Evolutionary conservation across 2,329 filamentous ascomycete genomes (phyloP).

Genomic region (Ophiocordyceps camponoti-leonardi): DNA sequence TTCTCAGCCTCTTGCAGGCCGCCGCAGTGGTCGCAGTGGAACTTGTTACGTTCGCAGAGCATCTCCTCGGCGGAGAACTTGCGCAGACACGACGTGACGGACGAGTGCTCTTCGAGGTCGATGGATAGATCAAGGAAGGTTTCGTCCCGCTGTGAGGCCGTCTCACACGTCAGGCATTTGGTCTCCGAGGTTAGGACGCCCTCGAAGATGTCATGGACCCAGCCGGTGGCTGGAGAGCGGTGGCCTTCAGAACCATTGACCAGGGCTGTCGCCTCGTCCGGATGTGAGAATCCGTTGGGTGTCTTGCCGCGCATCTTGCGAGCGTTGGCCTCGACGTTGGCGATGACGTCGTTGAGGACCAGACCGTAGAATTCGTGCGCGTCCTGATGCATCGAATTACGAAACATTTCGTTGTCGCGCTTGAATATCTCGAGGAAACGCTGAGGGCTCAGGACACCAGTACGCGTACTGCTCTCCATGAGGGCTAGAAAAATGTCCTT

Average conservation of each 20-base stretch:
- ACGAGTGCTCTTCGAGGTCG: slow-evolving; percentile 86
- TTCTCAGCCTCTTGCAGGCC: slow-evolving; percentile 96
- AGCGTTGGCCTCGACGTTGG: slow-evolving; percentile 81
- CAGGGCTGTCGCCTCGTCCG: slow-evolving; percentile 24
- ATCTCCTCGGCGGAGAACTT: slow-evolving; percentile 98
- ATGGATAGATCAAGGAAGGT: slow-evolving; percentile 93
- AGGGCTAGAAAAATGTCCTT: slow-evolving; percentile 94
- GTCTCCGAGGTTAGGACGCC: slow-evolving; percentile 91
- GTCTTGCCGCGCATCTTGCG: slow-evolving; percentile 34
- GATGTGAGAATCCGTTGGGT: slow-evolving; percentile 29
- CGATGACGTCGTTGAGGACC: slow-evolving; percentile 87
- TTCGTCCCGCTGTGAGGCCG: slow-evolving; percentile 85
- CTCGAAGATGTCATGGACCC: slow-evolving; percentile 96
- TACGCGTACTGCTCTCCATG: slow-evolving; percentile 63
- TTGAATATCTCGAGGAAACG: slow-evolving; percentile 89
- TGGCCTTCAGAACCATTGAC: slow-evolving; percentile 22
- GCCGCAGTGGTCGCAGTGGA: slow-evolving; percentile 94
- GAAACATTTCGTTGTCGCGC: slow-evolving; percentile 92
- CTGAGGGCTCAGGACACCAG: slow-evolving; percentile 80
- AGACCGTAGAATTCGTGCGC: slow-evolving; percentile 94
- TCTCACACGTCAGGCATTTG: slow-evolving; percentile 90
- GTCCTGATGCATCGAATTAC: slow-evolving; percentile 94
- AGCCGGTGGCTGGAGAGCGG: slow-evolving; percentile 51
- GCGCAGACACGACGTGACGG: slow-evolving; percentile 82
- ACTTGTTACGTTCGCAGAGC: slow-evolving; percentile 96